Evolutionary conservation across 1,284 basidiomycete species (phyloP), one percentile per base, ranked within the genome.

Genomic region (Pseudozyma sp.): DNA sequence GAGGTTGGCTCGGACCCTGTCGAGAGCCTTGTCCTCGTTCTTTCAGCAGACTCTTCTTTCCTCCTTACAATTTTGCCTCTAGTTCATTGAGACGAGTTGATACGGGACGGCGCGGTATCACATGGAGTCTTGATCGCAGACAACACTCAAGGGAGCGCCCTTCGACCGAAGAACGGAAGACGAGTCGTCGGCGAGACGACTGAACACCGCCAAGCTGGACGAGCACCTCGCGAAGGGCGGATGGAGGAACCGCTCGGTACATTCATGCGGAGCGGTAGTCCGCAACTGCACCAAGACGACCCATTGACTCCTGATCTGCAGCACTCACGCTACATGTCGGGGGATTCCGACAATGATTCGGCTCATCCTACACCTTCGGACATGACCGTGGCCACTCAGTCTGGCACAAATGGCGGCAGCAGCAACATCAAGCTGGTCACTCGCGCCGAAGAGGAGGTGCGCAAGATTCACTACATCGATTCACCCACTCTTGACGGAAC

Each of bases 261-360:
- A 10, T 17, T 34, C 9, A 39, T 30, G n/a, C 33, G 35, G 37
- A 52, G 14, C 19, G 61, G 55, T 29, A 50, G 40, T 42, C 33
- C 40, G 31, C 24, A 35, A 7, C 40, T 24, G 11, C 24, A 29
- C 49, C 50, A 45, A n/a, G 62, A 70, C n/a, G 19, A 50, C 39
- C 17, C 56, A 3, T 13, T 31, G 11, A 70, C 68, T 7, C 72
- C 72, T 2, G 72, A 75, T 24, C 56, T 75, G n/a, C 63, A 57
- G 42, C 53, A 35, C 7, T 64, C 68, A 17, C 64, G 35, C 29
- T 54, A 63, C 47, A 57, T 55, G 56, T 48, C 54, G 17, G 63
- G 62, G 11, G 72, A 70, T 14, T 75, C 72, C 43, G 72, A 75
- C 54, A 53, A 74, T 68, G 72, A 65, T 34, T 68, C 72, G 47